Evolutionary conservation across 78 protist species (phyloP).

Genomic region (Dictyostelium firmibasis): DNA sequence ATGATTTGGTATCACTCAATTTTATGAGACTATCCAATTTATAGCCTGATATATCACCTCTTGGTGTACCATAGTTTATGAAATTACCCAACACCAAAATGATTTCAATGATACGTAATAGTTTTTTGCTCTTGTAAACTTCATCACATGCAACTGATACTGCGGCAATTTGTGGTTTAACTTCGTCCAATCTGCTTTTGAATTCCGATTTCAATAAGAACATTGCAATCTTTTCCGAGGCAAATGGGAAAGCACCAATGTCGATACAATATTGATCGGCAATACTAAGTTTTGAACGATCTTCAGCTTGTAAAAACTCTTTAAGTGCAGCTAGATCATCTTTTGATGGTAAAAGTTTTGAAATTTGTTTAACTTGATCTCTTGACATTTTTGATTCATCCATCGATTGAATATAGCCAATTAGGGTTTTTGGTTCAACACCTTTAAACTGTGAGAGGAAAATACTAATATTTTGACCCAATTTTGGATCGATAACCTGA

Average conservation of each 20-base stretch:
- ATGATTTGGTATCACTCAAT: constrained; percentile 57
- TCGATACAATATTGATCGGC: constrained; percentile 75
- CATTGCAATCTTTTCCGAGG: constrained; percentile 25
- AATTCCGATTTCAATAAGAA: constrained; percentile 34
- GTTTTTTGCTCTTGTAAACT: constrained; percentile 19
- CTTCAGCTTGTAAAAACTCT: constrained; percentile 26
- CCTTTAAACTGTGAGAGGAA: constrained; percentile 63
- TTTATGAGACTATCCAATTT: constrained; percentile 63
- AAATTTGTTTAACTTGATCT: constrained; percentile 55
- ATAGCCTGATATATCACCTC: constrained; percentile 76
- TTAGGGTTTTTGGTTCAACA: not conserved
- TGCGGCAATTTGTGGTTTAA: constrained; percentile 64
- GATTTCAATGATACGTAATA: constrained; percentile 49
- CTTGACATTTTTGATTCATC: constrained; percentile 23
- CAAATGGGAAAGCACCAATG: constrained; percentile 37
- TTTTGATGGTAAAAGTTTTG: constrained; percentile 52
- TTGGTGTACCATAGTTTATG: constrained; percentile 73
- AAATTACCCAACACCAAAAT: constrained; percentile 69
- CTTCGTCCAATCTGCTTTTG: not conserved
- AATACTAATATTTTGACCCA: constrained; percentile 52
- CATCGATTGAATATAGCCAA: constrained; percentile 7
- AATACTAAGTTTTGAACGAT: constrained; percentile 30
- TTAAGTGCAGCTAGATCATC: constrained; percentile 43
- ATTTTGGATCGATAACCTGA: constrained; percentile 46
- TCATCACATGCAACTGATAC: constrained; percentile 55